Base-by-base conservation (phyloP, 257 asterid species). In the Nicotiana noctiflora region DNA sequence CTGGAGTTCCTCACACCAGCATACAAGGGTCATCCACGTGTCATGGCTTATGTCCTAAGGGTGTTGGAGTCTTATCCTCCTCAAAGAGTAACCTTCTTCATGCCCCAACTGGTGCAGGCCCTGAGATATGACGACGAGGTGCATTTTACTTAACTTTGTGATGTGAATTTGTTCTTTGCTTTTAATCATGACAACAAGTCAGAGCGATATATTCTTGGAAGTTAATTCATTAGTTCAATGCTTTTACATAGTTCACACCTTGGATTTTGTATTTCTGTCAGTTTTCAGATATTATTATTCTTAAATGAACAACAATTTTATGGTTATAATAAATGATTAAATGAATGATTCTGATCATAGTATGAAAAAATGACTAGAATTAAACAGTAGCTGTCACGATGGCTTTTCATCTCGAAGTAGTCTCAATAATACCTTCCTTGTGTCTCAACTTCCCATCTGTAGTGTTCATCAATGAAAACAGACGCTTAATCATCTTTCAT, bases 51-150 rank as follows among this genome's bases (percentile, higher is more conserved):
- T 88, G 92, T 96, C 83, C 96, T 96, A 74, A 90, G 98, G 90
- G 99, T 96, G 86, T 86, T 96, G 94, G 99, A 96, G 84, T 90
- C 98, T 81, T 96, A 96, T 88, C 99, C 99, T 44, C 98, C 99
- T 63, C 98, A 89, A 82, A 81, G 92, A 80, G 99, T 96, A 85
- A 94, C 98, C 68, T 96, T 96, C 89, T 96, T 96, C 92, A 96
- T 96, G 99, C 98, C 99, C 84, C 99, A 96, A 89, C 86, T 96
- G 89, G 98, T 96, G 84, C 99, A 96, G 87, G 91, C 99, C 46
- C 87, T 96, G 82, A 89, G 99, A 94, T 90, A 90, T 84, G 99
- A 96, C 85, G 98, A 96, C 7, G 98, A 87, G 96, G 99, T 96
- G 83, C 79, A 88, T 86, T 29, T 51, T 74, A 31, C 15, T 74